Evolutionary conservation across 306 rosid genomes (phyloP).

Genomic region (Ceratonia siliqua): DNA sequence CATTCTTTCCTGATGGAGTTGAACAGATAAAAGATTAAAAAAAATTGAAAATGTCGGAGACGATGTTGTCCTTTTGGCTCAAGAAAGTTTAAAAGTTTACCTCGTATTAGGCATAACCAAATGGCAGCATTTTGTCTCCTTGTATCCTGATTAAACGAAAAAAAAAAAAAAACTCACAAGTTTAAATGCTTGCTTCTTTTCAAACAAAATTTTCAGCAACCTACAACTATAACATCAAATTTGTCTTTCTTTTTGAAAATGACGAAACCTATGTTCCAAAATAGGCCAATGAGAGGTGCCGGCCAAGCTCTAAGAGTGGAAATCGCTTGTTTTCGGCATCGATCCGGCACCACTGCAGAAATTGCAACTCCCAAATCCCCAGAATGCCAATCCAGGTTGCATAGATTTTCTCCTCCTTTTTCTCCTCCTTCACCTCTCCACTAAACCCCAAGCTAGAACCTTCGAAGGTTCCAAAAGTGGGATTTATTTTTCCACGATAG

Average conservation of each 20-base stretch:
- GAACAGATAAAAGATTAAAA: neutral
- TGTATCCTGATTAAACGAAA: constrained; percentile 50
- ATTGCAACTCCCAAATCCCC: constrained; percentile 43
- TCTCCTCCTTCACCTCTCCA: constrained; percentile 2
- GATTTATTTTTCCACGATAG: constrained; percentile 14
- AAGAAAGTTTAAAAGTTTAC: constrained; percentile 38
- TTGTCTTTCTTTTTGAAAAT: constrained; percentile 13
- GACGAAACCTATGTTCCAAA: constrained; percentile 39
- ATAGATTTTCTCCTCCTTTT: constrained; percentile 13
- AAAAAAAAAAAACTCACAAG: constrained; percentile 37
- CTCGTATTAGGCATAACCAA: constrained; percentile 55
- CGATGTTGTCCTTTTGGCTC: neutral
- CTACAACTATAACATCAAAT: constrained; percentile 33
- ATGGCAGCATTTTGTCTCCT: constrained; percentile 51
- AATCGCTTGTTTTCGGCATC: constrained; percentile 33
- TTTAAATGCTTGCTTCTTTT: constrained; percentile 7
- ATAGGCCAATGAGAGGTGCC: constrained; percentile 22
- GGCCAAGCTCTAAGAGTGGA: constrained; percentile 31
- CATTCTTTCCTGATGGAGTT: constrained; percentile 16
- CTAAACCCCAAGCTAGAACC: constrained; percentile 15
- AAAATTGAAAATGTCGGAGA: neutral
- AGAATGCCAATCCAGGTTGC: constrained; percentile 33
- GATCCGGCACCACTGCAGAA: constrained; percentile 51
- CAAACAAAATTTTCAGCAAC: constrained; percentile 40
- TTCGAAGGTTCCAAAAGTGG: constrained; percentile 34